A percentile compares a stretch with the other conserved stretches of the same genome.
These are phyloP conservation scores for Aquanectria penicillioides DNA, from an alignment of 2,329 filamentous ascomycete species.

Conservation along the genomic window DNA sequence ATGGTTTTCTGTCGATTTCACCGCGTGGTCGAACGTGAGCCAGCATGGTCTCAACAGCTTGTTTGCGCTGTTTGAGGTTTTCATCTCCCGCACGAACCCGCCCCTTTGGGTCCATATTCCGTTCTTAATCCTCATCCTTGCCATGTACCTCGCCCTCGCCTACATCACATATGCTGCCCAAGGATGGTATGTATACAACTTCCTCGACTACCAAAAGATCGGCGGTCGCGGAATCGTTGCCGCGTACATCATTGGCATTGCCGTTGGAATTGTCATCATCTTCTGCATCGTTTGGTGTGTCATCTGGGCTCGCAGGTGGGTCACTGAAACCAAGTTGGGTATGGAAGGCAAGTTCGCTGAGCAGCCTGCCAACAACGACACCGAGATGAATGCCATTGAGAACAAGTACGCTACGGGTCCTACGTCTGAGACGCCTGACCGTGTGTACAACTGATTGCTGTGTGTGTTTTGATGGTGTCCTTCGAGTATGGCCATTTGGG, in stretches of 20 bases:
- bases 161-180: slow-evolving; percentile 77
- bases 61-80: slow-evolving; percentile 80
- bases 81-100: slow-evolving; percentile 72
- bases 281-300: slow-evolving; percentile 62
- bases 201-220: slow-evolving; percentile 73
- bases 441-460: too few relatives aligned
- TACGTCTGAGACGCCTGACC: slow-evolving; percentile 29
- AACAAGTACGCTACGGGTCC: slow-evolving; percentile 34
- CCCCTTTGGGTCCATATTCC: slow-evolving; percentile 71
- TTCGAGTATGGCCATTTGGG: not conserved
- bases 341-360: slow-evolving; percentile 54
- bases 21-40: slow-evolving; percentile 73
- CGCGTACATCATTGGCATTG: slow-evolving; percentile 71
- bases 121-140: slow-evolving; percentile 75
- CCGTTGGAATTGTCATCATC: slow-evolving; percentile 61
- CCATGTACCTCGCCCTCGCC: slow-evolving; percentile 76
- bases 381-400: slow-evolving; percentile 40
- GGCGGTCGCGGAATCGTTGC: slow-evolving; percentile 62
- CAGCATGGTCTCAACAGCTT: slow-evolving; percentile 79
- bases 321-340: slow-evolving; percentile 59
- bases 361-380: slow-evolving; percentile 36
- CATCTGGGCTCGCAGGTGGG: slow-evolving; percentile 60
- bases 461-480: not conserved
- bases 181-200: slow-evolving; percentile 80
- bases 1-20: slow-evolving; percentile 63